These are phyloP conservation scores for Coprinopsis strossmayeri DNA, from an alignment of 768 basidiomycete species.

Conservation along the genomic window DNA sequence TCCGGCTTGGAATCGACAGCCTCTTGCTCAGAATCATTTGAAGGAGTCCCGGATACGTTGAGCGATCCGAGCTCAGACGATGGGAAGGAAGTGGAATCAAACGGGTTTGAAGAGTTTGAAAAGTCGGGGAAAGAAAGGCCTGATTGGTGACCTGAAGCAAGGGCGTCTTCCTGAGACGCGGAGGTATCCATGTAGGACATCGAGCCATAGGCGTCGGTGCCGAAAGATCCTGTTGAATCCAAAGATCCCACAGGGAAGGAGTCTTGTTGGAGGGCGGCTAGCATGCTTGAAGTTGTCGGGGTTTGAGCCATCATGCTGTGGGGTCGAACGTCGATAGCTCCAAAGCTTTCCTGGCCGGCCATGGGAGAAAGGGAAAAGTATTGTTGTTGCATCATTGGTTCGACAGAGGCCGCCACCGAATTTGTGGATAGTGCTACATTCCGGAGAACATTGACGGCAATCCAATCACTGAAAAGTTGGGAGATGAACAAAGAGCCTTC, in stretches of 20 bases:
- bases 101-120: slow-evolving; percentile 50
- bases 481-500: too few relatives aligned
- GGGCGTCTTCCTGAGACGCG: slow-evolving; percentile 55
- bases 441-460: slow-evolving; percentile 81
- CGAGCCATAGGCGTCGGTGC: slow-evolving; percentile 61
- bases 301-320: slow-evolving; percentile 66
- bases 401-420: slow-evolving; percentile 87
- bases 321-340: slow-evolving; percentile 55
- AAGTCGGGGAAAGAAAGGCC: slow-evolving; percentile 71
- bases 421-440: slow-evolving; percentile 86
- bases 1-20: not conserved
- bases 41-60: not conserved
- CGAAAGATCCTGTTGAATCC: slow-evolving; percentile 61
- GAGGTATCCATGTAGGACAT: slow-evolving; percentile 75
- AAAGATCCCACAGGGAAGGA: slow-evolving; percentile 59
- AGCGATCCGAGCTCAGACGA: not conserved
- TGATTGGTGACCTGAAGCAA: slow-evolving; percentile 51
- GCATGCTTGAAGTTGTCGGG: slow-evolving; percentile 86
- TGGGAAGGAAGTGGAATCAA: slow-evolving; percentile 57
- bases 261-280: slow-evolving; percentile 79
- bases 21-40: not conserved
- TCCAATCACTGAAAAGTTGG: slow-evolving; percentile 82
- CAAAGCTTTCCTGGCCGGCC: slow-evolving; percentile 79
- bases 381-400: slow-evolving; percentile 87
- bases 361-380: slow-evolving; percentile 86